Base-by-base conservation (phyloP, 306 rosid genomes). In the Hippophae gyantsensis region DNA sequence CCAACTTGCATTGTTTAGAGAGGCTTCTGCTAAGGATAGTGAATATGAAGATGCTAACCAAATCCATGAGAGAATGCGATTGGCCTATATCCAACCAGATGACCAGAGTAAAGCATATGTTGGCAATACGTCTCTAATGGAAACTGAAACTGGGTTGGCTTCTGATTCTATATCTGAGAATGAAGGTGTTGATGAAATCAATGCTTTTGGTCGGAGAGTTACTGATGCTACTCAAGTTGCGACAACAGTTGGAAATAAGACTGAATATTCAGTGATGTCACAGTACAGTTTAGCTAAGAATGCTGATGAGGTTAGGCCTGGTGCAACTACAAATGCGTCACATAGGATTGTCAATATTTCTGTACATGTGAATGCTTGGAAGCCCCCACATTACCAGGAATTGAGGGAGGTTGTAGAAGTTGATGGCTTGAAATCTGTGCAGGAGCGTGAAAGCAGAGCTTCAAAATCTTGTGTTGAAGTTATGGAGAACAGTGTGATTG, bases 311-410 rank as follows among this genome's bases (percentile, higher is more conserved):
- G 62, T 58, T 57, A 60, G 66, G 66, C 74, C 3, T 69, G 77
- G 75, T 74, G 87, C 72, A 74, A 66, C 66, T 62, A 43, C 69
- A 42, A 78, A 74, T 60, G 32, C 87, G 64, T 76, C 92, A 12
- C 84, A 74, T 51, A 86, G 81, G 74, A 67, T 76, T 62, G 79
- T 83, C 55, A 87, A 82, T 62, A 65, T 74, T 63, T 83, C 95
- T 55, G 80, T 71, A 66, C 79, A 79, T 78, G 83, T 75, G 63
- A 85, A 81, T 77, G 67, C 84, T 42, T 83, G 95, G 93, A 88
- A 92, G 66, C 84, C 86, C 10, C 75, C 72, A 46, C 78, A 74
- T 32, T 82, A 76, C 68, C 79, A 81, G 81, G 95, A 74, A 57
- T 64, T 77, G 40, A 73, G 82, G 70, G 89, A 76, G 72, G 66